Evolutionary conservation across 441 rosid species (phyloP).

Genomic region (Croton setiger): DNA sequence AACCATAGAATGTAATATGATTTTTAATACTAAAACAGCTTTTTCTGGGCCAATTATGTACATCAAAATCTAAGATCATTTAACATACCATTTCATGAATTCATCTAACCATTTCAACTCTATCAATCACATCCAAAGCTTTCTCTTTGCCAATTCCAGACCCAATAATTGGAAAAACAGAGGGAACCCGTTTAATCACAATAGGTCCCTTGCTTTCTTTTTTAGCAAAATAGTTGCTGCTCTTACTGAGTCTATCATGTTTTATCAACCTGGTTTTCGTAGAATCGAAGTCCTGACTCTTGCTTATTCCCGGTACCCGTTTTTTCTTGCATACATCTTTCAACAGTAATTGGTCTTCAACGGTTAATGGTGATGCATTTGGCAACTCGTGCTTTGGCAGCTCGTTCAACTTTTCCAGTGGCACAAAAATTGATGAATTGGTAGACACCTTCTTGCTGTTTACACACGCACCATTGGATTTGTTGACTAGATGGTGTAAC

Average conservation of each 20-base stretch:
- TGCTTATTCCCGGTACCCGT: slow-evolving; percentile 55
- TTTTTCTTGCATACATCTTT: slow-evolving; percentile 56
- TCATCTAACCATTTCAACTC: slow-evolving; percentile 34
- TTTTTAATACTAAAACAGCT: too few relatives aligned
- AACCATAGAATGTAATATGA: too few relatives aligned
- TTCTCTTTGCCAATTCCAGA: slow-evolving; percentile 58
- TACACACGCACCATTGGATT: slow-evolving; percentile 45
- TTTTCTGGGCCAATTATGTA: too few relatives aligned
- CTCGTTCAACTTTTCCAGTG: slow-evolving; percentile 40
- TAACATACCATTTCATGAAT: not conserved
- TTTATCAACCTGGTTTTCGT: slow-evolving; percentile 44
- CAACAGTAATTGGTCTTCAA: slow-evolving; percentile 70
- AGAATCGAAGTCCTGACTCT: slow-evolving; percentile 60
- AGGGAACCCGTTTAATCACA: slow-evolving; percentile 46
- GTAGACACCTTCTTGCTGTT: slow-evolving; percentile 49
- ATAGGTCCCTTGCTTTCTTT: slow-evolving; percentile 40
- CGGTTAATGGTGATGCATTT: slow-evolving; percentile 30
- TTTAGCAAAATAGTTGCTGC: slow-evolving; percentile 60
- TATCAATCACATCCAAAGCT: slow-evolving; percentile 62
- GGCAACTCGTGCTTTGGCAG: slow-evolving; percentile 27
- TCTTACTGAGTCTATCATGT: slow-evolving; percentile 60
- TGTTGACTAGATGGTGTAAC: slow-evolving; percentile 82
- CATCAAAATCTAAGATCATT: not conserved
- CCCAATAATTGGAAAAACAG: slow-evolving; percentile 41
- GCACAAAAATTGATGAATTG: slow-evolving; percentile 48